These are phyloP conservation scores for Pseudoneurospora amorphoporcata DNA, from an alignment of 495 filamentous ascomycete species.

Conservation along the genomic window DNA sequence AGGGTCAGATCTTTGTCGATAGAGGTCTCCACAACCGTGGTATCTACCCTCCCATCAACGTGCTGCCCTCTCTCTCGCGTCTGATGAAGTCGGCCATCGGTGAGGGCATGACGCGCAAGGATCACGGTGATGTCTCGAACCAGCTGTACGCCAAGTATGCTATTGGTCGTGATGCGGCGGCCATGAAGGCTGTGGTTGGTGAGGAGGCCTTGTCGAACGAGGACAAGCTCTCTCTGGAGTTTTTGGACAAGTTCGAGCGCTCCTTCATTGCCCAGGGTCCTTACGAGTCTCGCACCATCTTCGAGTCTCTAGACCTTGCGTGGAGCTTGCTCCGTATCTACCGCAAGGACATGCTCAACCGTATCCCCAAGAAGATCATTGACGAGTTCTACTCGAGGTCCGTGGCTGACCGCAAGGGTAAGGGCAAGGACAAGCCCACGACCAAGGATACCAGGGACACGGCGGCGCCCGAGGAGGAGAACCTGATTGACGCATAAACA, in stretches of 20 bases:
- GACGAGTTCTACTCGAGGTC: constrained; percentile 85
- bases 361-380: constrained; percentile 87
- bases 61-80: constrained; percentile 93
- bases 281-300: constrained; percentile 84
- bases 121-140: constrained; percentile 97
- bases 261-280: constrained; percentile 85
- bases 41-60: constrained; percentile 98
- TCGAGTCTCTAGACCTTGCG: constrained; percentile 85
- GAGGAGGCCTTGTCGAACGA: constrained; percentile 92
- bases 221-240: constrained; percentile 95
- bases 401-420: constrained; percentile 36
- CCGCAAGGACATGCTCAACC: constrained; percentile 93
- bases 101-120: constrained; percentile 86
- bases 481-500: constrained; percentile 55
- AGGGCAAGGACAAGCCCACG: constrained; percentile 46
- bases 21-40: constrained; percentile 92
- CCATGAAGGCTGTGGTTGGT: constrained; percentile 99
- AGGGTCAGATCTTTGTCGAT: constrained; percentile 97
- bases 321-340: constrained; percentile 95
- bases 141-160: constrained; percentile 99
- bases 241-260: constrained; percentile 95
- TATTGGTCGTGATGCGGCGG: constrained; percentile 93
- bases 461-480: constrained; percentile 44
- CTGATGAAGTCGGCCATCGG: constrained; percentile 99
- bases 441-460: constrained; percentile 50